Conservation (phyloP, 305 asterid species). For the Petunia hybrid region DNA sequence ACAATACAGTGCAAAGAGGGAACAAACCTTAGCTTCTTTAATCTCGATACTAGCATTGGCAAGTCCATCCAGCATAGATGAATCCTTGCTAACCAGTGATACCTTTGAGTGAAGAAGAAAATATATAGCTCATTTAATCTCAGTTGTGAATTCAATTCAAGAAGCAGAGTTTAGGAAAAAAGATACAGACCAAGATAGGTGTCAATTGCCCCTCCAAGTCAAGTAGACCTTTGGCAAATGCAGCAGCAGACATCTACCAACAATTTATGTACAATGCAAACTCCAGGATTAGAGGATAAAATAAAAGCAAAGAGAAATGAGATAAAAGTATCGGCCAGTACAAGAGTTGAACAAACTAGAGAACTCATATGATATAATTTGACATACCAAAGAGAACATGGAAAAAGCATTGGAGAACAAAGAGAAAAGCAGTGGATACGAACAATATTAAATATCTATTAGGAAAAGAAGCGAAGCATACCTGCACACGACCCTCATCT, state of each 20-base stretch:
- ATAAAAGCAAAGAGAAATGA: background rate
- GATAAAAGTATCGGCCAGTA: background rate
- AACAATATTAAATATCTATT: background rate
- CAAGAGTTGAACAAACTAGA: background rate
- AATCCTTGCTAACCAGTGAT: constrained; percentile 98
- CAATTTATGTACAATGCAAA: constrained; percentile 7
- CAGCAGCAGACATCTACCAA: constrained; percentile 96
- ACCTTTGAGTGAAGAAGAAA: constrained; percentile 53
- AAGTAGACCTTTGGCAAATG: constrained; percentile 96
- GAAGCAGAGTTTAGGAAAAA: constrained; percentile 3
- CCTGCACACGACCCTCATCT: constrained; percentile 99
- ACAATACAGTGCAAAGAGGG: constrained; percentile 23
- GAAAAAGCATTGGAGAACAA: constrained; percentile 15
- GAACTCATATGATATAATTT: constrained; percentile 14
- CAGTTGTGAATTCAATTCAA: constrained; percentile 3
- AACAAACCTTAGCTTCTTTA: constrained; percentile 89
- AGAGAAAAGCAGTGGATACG: background rate
- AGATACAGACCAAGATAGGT: constrained; percentile 80
- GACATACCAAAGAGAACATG: background rate
- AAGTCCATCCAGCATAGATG: constrained; percentile 97
- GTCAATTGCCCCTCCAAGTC: constrained; percentile 98
- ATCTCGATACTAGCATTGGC: constrained; percentile 89
- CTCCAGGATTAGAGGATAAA: constrained; percentile 9
- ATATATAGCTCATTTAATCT: background rate
- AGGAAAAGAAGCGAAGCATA: constrained; percentile 24